Conservation (phyloP, 148 eudicot species). For the Polygonum aviculare region DNA sequence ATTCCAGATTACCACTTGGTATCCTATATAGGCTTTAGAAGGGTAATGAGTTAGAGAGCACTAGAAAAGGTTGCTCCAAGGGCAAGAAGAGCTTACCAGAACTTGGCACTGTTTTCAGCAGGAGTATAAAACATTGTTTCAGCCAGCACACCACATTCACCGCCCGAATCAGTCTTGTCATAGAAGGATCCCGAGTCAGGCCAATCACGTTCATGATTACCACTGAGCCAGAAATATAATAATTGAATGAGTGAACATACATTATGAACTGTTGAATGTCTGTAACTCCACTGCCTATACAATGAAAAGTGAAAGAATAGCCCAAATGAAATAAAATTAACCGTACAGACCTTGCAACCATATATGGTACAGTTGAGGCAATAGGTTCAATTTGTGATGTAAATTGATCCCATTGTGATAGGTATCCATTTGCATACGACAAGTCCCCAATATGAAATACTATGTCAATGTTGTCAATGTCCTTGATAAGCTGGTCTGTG, state of each 20-base stretch:
- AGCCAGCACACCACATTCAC: slow-evolving; percentile 82
- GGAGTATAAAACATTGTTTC: slow-evolving; percentile 76
- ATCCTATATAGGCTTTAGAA: no score
- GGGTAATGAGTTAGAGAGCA: no score
- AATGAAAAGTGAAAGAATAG: not conserved
- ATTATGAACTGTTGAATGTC: not conserved
- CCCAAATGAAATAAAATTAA: not conserved
- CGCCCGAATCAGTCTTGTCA: slow-evolving; percentile 61
- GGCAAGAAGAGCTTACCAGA: slow-evolving; percentile 33
- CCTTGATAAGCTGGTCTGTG: slow-evolving; percentile 66
- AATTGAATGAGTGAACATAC: not conserved
- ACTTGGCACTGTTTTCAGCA: slow-evolving; percentile 69
- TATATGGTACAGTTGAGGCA: slow-evolving; percentile 69
- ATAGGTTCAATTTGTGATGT: slow-evolving; percentile 84
- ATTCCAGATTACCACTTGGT: no score
- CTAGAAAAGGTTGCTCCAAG: no score
- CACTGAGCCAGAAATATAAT: slow-evolving; percentile 24
- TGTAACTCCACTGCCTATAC: not conserved
- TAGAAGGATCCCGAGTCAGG: slow-evolving; percentile 76
- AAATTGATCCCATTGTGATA: slow-evolving; percentile 96
- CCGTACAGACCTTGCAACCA: slow-evolving; percentile 65
- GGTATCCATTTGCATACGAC: slow-evolving; percentile 72
- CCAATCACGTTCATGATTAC: slow-evolving; percentile 93
- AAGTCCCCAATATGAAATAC: slow-evolving; percentile 90
- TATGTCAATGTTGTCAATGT: slow-evolving; percentile 57